A percentile compares a stretch with the other conserved stretches of the same genome.
phyloP scores from a whole-genome alignment of 2,329 filamentous ascomycete species.

The Fusarium ambrosium region DNA sequence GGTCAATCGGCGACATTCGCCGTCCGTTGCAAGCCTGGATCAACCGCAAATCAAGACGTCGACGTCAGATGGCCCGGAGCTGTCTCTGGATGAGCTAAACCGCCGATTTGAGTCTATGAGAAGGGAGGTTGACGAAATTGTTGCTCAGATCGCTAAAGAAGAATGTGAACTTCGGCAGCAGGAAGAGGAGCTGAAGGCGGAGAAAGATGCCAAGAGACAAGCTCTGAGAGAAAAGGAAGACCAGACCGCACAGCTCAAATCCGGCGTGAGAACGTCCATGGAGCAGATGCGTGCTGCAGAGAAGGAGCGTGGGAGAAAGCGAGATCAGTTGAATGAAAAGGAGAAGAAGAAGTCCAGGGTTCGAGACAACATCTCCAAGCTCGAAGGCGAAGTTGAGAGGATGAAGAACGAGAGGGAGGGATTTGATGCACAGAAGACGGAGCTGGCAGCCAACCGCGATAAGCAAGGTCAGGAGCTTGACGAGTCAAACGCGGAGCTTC shows the following conservation, averaged over 20 bases:
- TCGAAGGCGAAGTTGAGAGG: conserved; percentile 72
- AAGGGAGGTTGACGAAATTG: conserved; percentile 84
- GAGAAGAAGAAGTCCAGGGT: conserved; percentile 77
- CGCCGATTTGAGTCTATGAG: conserved; percentile 84
- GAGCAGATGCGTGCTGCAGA: conserved; percentile 85
- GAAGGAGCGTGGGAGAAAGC: conserved; percentile 82
- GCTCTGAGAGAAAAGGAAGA: conserved; percentile 91
- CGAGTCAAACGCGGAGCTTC: conserved; percentile 69
- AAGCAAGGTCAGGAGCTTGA: conserved; percentile 65
- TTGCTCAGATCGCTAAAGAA: conserved; percentile 78
- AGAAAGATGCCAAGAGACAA: conserved; percentile 83
- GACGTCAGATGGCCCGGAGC: conserved; percentile 67
- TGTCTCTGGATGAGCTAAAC: conserved; percentile 82
- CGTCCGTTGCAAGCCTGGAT: conserved; percentile 72
- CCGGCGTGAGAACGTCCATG: conserved; percentile 83
- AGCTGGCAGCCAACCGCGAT: conserved; percentile 66
- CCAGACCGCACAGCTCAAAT: conserved; percentile 85
- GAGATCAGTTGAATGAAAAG: conserved; percentile 78
- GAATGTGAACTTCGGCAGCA: conserved; percentile 77
- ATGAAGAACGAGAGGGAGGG: conserved; percentile 69
- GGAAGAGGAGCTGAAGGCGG: conserved; percentile 77
- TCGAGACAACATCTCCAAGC: conserved; percentile 77
- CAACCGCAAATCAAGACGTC: conserved; percentile 61
- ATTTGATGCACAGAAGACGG: conserved; percentile 67
- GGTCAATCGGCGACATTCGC: conserved; percentile 81